These are phyloP conservation scores for Paramecium pentaurelia DNA, from an alignment of 73 alveolate genomes.

Conservation along the genomic window DNA sequence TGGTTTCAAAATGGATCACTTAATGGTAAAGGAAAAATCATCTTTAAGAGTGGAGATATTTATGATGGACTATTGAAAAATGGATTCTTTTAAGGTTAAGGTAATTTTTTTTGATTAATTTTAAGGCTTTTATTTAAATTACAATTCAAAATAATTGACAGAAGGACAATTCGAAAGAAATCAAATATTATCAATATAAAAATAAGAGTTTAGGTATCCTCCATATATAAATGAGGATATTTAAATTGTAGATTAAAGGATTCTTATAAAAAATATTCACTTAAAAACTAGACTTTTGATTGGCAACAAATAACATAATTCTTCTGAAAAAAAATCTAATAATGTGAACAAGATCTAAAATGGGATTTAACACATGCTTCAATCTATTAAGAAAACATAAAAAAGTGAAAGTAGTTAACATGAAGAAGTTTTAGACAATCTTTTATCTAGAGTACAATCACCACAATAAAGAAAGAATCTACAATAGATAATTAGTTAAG, in stretches of 20 bases:
- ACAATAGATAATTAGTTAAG: conserved; percentile 28
- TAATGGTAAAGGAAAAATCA: neutral
- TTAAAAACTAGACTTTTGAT: neutral
- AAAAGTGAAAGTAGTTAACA: neutral
- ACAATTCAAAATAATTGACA: neutral
- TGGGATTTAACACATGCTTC: neutral
- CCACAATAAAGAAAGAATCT: neutral
- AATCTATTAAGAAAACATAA: neutral
- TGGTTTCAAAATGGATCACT: conserved; percentile 36
- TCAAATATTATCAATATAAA: neutral
- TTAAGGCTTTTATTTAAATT: conserved; percentile 2
- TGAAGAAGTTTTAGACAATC: neutral
- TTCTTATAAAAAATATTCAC: neutral
- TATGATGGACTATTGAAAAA: neutral
- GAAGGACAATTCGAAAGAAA: conserved; percentile 1
- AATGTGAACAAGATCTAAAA: conserved; percentile 1
- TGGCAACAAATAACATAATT: neutral
- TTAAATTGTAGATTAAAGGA: neutral
- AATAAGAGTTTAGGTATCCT: neutral
- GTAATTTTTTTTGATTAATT: neutral
- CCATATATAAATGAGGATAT: neutral
- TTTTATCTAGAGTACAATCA: neutral
- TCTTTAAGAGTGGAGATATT: conserved; percentile 21
- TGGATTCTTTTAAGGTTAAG: conserved; percentile 19
- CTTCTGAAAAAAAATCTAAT: neutral